Percentiles rank a stretch among this genome's conserved stretches.
Conservation (phyloP, 2,329 filamentous ascomycete genomes). For the Zasmidium citrigriseum region DNA sequence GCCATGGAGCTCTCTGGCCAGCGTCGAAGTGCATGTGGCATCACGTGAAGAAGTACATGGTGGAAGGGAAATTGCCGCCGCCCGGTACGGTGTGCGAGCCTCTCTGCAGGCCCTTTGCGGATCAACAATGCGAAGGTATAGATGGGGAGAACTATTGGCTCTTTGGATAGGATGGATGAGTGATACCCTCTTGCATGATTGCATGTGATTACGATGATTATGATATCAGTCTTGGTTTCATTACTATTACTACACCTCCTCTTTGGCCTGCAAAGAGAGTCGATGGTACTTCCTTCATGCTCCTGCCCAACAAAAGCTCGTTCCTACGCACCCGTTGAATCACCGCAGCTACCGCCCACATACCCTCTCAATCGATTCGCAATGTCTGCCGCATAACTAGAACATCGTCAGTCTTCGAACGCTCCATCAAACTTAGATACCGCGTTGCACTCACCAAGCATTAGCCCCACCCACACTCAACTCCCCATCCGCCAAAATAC, state of each 20-base stretch:
- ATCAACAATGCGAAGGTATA: constrained; percentile 14
- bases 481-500: neutral
- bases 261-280: neutral
- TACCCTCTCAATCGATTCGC: constrained; percentile 10
- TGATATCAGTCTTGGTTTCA: neutral
- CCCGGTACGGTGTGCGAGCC: constrained; percentile 30
- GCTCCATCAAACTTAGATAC: neutral
- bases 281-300: no score
- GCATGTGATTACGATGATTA: neutral
- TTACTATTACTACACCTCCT: neutral
- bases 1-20: constrained; percentile 33
- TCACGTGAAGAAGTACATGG: constrained; percentile 35
- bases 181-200: neutral
- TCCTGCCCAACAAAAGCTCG: no score
- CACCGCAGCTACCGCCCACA: constrained; percentile 1
- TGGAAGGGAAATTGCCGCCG: constrained; percentile 33
- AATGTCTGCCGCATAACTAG: constrained; percentile 8
- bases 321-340: neutral
- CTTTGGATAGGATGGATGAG: constrained; percentile 2
- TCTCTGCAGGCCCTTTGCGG: constrained; percentile 16
- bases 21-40: constrained; percentile 28
- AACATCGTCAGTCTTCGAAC: no score
- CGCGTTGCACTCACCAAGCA: neutral
- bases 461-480: neutral
- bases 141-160: constrained; percentile 3